Conservation (phyloP, 2,329 filamentous ascomycete species). For the Fusarium cicatricum region DNA sequence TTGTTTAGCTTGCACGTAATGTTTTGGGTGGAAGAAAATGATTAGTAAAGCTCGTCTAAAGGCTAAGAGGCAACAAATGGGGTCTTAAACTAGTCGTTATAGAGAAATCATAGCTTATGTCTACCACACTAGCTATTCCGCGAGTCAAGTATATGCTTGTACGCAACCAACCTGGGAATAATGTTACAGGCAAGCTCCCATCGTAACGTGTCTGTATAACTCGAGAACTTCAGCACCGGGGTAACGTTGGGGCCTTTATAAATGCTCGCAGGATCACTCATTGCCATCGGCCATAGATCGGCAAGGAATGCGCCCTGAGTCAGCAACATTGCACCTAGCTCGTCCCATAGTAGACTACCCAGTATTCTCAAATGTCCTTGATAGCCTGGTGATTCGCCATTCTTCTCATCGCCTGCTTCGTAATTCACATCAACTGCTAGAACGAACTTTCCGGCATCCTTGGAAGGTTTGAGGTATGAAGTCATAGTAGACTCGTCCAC, state of each 20-base stretch:
- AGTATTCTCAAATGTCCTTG: constrained; percentile 31
- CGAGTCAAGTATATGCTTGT: not conserved
- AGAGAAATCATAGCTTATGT: too few species aligned
- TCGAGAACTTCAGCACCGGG: constrained; percentile 11
- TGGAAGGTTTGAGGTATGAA: constrained; percentile 33
- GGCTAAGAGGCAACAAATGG: too few species aligned
- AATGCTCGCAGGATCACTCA: constrained; percentile 22
- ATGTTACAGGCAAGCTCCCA: constrained; percentile 16
- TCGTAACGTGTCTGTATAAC: not conserved
- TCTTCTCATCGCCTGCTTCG: not conserved
- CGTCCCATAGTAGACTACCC: constrained; percentile 39
- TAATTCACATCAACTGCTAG: constrained; percentile 24
- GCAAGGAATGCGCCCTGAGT: constrained; percentile 22
- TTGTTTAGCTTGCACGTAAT: too few species aligned
- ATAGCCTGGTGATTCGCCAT: constrained; percentile 28
- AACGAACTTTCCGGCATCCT: constrained; percentile 21
- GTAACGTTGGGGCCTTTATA: constrained; percentile 27
- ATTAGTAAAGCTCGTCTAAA: too few species aligned
- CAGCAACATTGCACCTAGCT: constrained; percentile 45
- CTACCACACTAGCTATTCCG: too few species aligned
- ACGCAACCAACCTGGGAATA: constrained; percentile 4
- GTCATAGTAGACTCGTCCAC: constrained; percentile 39
- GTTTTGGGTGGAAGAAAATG: too few species aligned
- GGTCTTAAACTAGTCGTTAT: too few species aligned
- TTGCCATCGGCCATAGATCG: constrained; percentile 36